Conservation (phyloP, 2,329 filamentous ascomycete species). For the Monosporascus sp. region DNA sequence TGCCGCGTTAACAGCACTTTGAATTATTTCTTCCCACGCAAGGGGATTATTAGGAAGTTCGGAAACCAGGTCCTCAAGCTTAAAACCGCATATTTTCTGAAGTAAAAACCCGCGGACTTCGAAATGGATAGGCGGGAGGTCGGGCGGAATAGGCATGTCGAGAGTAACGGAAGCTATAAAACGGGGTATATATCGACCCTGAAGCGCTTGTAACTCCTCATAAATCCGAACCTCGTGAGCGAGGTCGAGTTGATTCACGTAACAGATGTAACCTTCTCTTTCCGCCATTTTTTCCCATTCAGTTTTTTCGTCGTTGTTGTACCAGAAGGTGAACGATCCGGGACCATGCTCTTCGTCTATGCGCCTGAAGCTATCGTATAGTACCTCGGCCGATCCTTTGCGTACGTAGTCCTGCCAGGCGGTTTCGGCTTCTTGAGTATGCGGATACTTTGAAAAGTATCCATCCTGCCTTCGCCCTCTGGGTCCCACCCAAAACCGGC, state of each 20-base stretch:
- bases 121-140: background rate
- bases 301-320: background rate
- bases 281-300: background rate
- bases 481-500: too few species aligned
- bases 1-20: background rate
- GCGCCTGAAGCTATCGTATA: too few species aligned
- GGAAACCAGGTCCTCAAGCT: background rate
- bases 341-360: too few species aligned
- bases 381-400: too few species aligned
- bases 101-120: background rate
- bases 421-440: too few species aligned
- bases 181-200: background rate
- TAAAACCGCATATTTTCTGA: background rate
- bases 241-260: background rate
- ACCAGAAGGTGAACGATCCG: rapidly evolving
- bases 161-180: background rate
- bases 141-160: background rate
- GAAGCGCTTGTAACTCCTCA: background rate
- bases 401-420: too few species aligned
- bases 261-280: background rate
- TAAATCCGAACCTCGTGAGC: background rate
- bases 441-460: too few species aligned
- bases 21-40: background rate
- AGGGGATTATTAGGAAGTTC: background rate
- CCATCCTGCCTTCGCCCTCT: rapidly evolving